Evolutionary conservation across 2,329 filamentous ascomycete genomes (phyloP).

Genomic region (Orbilia oligospora): DNA sequence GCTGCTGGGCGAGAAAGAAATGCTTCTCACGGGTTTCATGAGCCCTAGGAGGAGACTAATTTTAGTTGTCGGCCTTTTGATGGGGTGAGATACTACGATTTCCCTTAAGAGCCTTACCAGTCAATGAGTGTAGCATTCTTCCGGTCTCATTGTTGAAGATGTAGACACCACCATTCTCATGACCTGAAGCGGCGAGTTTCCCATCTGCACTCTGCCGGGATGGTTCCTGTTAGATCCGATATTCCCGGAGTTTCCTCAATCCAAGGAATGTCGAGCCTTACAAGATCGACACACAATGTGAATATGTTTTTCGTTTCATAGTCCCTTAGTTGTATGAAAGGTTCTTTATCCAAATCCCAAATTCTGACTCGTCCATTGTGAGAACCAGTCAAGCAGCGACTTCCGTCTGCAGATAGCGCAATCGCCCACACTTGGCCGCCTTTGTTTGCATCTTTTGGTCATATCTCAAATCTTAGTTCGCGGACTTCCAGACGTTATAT

Average conservation of each 20-base stretch:
- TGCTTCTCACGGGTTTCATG: slow-evolving; percentile 85
- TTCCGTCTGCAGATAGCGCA: slow-evolving; percentile 85
- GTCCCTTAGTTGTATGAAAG: slow-evolving; percentile 78
- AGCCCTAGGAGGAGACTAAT: slow-evolving; percentile 73
- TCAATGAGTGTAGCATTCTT: slow-evolving; percentile 85
- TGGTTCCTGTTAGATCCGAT: slow-evolving; percentile 16
- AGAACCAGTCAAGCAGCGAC: slow-evolving; percentile 87
- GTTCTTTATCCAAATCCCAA: slow-evolving; percentile 77
- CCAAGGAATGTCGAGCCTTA: slow-evolving; percentile 65
- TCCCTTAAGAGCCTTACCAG: slow-evolving; percentile 72
- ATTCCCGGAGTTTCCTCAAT: background rate
- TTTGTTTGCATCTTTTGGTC: slow-evolving; percentile 34
- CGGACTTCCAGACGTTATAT: background rate
- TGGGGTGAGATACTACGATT: background rate
- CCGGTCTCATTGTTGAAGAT: slow-evolving; percentile 95
- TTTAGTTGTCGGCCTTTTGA: background rate
- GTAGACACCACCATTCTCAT: slow-evolving; percentile 92
- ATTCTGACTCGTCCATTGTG: slow-evolving; percentile 90
- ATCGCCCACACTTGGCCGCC: slow-evolving; percentile 83
- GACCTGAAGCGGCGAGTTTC: slow-evolving; percentile 87
- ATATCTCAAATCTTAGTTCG: background rate
- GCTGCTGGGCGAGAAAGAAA: slow-evolving; percentile 88
- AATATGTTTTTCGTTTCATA: slow-evolving; percentile 96
- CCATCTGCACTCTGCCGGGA: slow-evolving; percentile 76
- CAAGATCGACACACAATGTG: slow-evolving; percentile 87